phyloP scores from a whole-genome alignment of 1,139 yeast species.

The Magnusiomyces suaveolens region DNA sequence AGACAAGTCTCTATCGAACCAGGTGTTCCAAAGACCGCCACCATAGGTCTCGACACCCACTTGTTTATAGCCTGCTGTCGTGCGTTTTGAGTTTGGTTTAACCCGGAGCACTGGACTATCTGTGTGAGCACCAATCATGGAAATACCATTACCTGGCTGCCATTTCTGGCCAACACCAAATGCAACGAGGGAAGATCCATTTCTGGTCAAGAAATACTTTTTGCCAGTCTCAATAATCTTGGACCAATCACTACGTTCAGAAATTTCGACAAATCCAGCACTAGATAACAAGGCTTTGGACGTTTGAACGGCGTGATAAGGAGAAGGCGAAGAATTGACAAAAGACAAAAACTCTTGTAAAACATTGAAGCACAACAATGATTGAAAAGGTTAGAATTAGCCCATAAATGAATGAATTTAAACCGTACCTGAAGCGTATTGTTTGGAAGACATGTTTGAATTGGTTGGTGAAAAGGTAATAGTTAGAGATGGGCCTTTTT shows the following conservation, averaged over 20 bases:
- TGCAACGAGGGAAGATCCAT: slow-evolving; percentile 80
- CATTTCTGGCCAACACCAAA: slow-evolving; percentile 70
- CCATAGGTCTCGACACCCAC: slow-evolving; percentile 94
- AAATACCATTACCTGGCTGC: slow-evolving; percentile 72
- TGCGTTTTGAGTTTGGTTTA: slow-evolving; percentile 67
- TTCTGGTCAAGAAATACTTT: slow-evolving; percentile 53
- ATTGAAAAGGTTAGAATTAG: neutral
- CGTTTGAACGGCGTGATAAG: slow-evolving; percentile 80
- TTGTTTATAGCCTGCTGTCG: slow-evolving; percentile 68
- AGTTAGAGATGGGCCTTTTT: no score
- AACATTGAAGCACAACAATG: neutral
- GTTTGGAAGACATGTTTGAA: slow-evolving; percentile 15
- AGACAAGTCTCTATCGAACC: slow-evolving; percentile 87
- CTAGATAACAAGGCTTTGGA: slow-evolving; percentile 44
- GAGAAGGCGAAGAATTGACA: slow-evolving; percentile 83
- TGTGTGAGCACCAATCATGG: slow-evolving; percentile 89
- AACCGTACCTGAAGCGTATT: slow-evolving; percentile 12
- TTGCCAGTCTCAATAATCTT: slow-evolving; percentile 44
- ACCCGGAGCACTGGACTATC: slow-evolving; percentile 88
- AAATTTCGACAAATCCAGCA: slow-evolving; percentile 64
- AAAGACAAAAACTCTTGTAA: slow-evolving; percentile 54
- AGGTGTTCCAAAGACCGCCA: slow-evolving; percentile 76
- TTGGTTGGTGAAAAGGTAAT: no score
- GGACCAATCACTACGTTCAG: slow-evolving; percentile 73
- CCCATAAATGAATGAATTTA: neutral